Evolutionary conservation across 768 basidiomycete species (phyloP).

Genomic region (Gloeopeniophorella convolvens): DNA sequence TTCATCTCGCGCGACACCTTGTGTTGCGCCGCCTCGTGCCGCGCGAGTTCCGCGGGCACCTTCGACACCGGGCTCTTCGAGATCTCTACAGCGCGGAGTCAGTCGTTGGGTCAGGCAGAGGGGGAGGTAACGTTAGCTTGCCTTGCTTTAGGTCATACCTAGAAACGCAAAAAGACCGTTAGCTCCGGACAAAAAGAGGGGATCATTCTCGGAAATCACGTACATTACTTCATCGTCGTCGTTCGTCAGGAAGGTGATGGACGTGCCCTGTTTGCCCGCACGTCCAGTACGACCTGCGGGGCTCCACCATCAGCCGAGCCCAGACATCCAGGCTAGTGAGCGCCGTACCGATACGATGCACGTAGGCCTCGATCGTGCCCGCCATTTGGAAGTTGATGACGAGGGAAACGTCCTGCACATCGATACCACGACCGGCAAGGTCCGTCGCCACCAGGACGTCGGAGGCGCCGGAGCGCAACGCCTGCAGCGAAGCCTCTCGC

Average conservation of each 20-base stretch:
- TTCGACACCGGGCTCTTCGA: conserved; percentile 91
- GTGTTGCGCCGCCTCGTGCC: conserved; percentile 89
- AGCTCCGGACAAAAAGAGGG: conserved; percentile 1
- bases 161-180: conserved; percentile 10
- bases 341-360: conserved; percentile 85
- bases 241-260: conserved; percentile 95
- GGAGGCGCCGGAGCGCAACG: conserved; percentile 77
- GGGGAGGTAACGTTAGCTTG: conserved; percentile 29
- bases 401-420: conserved; percentile 92
- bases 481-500: conserved; percentile 85
- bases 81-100: conserved; percentile 55
- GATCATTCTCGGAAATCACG: conserved; percentile 12
- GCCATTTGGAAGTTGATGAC: conserved; percentile 99
- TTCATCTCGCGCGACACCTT: conserved; percentile 93
- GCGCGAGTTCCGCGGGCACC: conserved; percentile 79
- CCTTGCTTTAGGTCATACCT: conserved; percentile 97
- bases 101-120: no score
- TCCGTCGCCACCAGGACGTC: conserved; percentile 95
- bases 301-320: conserved; percentile 6
- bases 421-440: conserved; percentile 96
- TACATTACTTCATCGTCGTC: conserved; percentile 96
- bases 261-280: conserved; percentile 88
- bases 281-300: conserved; percentile 86
- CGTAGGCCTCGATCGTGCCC: conserved; percentile 91
- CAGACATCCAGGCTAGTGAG: background rate